Percentiles rank a stretch among this genome's conserved stretches.
Evolutionary conservation across 768 basidiomycete species (phyloP).

Genomic region (Tylopilus intermedius): DNA sequence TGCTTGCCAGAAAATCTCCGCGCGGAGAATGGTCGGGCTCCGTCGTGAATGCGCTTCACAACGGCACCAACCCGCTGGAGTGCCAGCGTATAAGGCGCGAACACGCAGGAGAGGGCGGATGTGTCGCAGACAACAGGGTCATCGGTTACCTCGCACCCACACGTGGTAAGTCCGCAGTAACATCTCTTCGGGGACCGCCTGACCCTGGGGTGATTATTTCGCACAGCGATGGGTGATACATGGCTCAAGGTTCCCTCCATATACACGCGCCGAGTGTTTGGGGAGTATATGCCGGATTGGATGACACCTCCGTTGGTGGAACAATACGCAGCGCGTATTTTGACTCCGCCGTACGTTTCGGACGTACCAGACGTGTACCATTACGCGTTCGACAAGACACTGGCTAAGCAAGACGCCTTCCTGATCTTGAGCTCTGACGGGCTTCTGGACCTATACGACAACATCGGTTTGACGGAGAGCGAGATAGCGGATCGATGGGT

Average conservation of each 20-base stretch:
- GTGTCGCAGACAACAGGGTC: constrained; percentile 31
- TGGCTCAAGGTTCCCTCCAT: constrained; percentile 32
- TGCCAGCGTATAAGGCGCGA: constrained; percentile 26
- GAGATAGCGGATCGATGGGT: constrained; percentile 35
- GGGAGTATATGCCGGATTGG: constrained; percentile 22
- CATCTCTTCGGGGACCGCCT: neutral
- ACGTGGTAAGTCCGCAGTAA: constrained; percentile 26
- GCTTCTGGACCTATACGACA: constrained; percentile 38
- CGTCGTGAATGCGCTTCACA: constrained; percentile 28
- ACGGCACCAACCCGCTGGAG: constrained; percentile 28
- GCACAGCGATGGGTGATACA: constrained; percentile 33
- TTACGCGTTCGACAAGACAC: constrained; percentile 22
- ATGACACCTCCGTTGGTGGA: constrained; percentile 12
- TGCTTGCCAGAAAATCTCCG: constrained; percentile 20
- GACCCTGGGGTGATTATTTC: constrained; percentile 10
- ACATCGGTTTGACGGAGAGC: constrained; percentile 17
- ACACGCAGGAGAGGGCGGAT: constrained; percentile 28
- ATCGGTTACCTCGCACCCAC: constrained; percentile 37
- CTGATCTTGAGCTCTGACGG: constrained; percentile 46
- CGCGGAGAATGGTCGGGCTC: constrained; percentile 20
- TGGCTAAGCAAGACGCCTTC: constrained; percentile 21
- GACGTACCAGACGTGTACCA: constrained; percentile 38
- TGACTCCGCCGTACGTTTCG: constrained; percentile 46
- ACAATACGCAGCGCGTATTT: constrained; percentile 32
- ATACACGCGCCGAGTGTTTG: constrained; percentile 32